Evolutionary conservation across 768 basidiomycete species (phyloP), one percentile per base, ranked within the genome.

Genomic region (Pleurotus tuoliensis): DNA sequence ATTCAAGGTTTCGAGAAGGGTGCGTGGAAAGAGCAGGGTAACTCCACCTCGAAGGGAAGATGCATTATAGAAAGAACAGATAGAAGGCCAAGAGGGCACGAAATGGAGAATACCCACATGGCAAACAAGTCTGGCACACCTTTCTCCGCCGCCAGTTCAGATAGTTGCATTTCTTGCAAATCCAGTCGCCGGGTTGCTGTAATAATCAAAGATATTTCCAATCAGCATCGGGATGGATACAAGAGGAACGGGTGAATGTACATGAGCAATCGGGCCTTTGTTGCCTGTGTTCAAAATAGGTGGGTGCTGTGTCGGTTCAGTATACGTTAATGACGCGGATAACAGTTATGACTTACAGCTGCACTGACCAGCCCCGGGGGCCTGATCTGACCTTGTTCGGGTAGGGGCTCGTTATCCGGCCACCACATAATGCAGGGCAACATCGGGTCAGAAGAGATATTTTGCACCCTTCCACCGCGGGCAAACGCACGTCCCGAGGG

Each of bases 211-310:
- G 47, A 15, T 16, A 41, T n/a, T 38, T 18, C 44, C 37, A 44
- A 46, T 47, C 54, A 47, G 18, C n/a, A 52, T 53, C 69, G 71
- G 58, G 39, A 59, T 15, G 39, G 24, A 53, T 27, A 54, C 11
- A 9, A 9, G 30, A 59, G 5, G 54, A 58, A 56, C 25, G 49
- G 64, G 51, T 67, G 68, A 41, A 84, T 83, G 65, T 77, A 87
- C 80, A 71, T 92, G 89, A 61, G 90, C 88, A 54, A 93, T 93
- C 6, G 92, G 91, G 22, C 91, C 91, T 56, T 87, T 81, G 69
- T 94, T 94, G 1, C 91, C 91, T 0, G 92, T 94, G 67, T 94
- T 94, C 61, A 93, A 74, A 63, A 93, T 93, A 56, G 91, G 92
- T 20, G 91, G 92, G 60, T 88, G 89, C 84, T 88, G 20, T 20